Evolutionary conservation across 2,329 filamentous ascomycete genomes (phyloP), one percentile per base, ranked within the genome.

Genomic region (Epichloe hybrida): DNA sequence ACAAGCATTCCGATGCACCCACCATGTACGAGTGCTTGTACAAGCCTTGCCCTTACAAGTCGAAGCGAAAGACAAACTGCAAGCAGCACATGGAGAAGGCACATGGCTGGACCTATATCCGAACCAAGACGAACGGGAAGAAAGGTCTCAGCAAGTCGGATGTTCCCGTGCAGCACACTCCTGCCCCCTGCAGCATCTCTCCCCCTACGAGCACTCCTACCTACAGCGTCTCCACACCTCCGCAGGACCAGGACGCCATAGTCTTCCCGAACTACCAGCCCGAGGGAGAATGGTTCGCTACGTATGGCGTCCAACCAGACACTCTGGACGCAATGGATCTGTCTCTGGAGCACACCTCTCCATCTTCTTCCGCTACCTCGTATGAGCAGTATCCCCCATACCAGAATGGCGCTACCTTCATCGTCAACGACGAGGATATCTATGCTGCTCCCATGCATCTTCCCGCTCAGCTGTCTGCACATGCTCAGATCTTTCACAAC

Each of bases 1-100:
- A 98, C 73, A 95, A 94, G 72, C 93, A 98, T 71, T 90, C 87
- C 17, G 71, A 79, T 49, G 76, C 82, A 36, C 90, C 93, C 4
- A 75, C 81, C 42, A 82, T 94, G 72, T 95, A 82, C 68, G 82
- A 87, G 70, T 98, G 93, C 70, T 70, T 81, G 46, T 97, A 79
- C 69, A 76, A 81, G 59, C 84, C 84, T 23, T 97, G 93, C 75
- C 82, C 86, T 0, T 97, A 97, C 72, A 86, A 88, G 62, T 95
- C 90, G 11, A 97, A 97, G 75, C 84, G 90, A 53, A 86, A 95
- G 71, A 93, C 86, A 55, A 97, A 97, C 68, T 94, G 88, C 78
- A 96, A 96, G 66, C 91, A 96, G 68, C 90, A 97, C 70, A 96
- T 96, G 90, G 91, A 97, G 72, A 96, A 96, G 69, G 85, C 88